Conservation (phyloP, 2,329 filamentous ascomycete species). For the Alternaria arbusti region DNA sequence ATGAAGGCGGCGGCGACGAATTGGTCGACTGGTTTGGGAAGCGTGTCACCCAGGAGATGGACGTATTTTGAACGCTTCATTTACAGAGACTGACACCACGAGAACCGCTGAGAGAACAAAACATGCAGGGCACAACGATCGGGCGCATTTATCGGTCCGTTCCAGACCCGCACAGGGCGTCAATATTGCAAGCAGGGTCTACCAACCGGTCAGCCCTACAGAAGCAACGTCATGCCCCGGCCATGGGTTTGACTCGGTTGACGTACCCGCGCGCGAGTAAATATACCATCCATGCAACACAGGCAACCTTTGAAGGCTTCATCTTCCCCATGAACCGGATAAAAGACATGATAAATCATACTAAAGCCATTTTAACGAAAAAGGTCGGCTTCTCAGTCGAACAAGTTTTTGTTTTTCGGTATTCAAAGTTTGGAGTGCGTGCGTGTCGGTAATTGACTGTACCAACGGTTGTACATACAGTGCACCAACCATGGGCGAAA, state of each 20-base stretch:
- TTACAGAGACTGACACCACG: not conserved
- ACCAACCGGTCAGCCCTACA: not conserved
- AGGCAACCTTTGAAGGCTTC: not conserved
- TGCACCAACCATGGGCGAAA: not conserved
- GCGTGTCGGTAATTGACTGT: not conserved
- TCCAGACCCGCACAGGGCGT: constrained; percentile 18
- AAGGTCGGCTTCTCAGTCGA: not conserved
- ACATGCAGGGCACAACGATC: constrained; percentile 14
- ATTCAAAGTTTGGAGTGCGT: not conserved
- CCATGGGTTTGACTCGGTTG: not conserved
- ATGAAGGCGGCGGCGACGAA: constrained; percentile 65
- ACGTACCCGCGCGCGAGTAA: not conserved
- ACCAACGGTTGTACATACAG: not conserved
- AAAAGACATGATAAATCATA: not conserved
- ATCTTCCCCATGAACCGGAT: not conserved
- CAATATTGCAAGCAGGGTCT: constrained; percentile 4
- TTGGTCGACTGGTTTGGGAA: constrained; percentile 83
- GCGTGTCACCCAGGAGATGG: constrained; percentile 71
- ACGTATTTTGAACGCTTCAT: constrained; percentile 65
- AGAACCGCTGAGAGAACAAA: not conserved
- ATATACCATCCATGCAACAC: not conserved
- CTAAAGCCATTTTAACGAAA: not conserved
- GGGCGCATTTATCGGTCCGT: constrained; percentile 11
- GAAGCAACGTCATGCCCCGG: not conserved
- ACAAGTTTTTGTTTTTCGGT: not conserved